Evolutionary conservation across 495 filamentous ascomycete genomes (phyloP), one percentile per base, ranked within the genome.

Genomic region (Physcia stellaris): DNA sequence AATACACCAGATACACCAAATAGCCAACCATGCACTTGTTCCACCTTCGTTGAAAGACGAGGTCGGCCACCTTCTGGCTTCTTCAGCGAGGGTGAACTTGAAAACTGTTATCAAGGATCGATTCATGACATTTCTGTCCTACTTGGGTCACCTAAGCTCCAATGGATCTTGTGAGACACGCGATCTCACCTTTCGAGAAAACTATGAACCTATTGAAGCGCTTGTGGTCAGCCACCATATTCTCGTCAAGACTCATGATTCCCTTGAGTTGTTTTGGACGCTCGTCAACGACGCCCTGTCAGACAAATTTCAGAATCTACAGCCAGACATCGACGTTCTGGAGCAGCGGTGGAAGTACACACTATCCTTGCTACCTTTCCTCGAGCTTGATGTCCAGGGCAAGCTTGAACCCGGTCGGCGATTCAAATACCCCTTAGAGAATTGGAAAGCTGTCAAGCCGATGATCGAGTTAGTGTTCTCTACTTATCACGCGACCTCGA

Each of bases 261-360:
- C 61, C 10, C 58, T 59, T 21, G 46, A 49, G 13, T 54, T 51
- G 4, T 86, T 77, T 44, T 88, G 68, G 73, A 66, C 64, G 49
- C 54, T 76, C 12, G 46, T 72, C 2, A 71, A 75, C 38, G 45
- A 57, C 6, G 56, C 63, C 11, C n/a, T 35, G 4, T 18, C 35
- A 11, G 12, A 11, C 4, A 24, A 24, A 22, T 37, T 37, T 19
- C 17, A 22, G 9, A 24, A 47, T 4, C 29, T 23, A 17, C 0
- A 9, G 16, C 32, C 38, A 15, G 69, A 87, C 46, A 57, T 79
- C 20, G 54, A 54, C 10, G 42, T 49, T 10, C 67, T 92, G 24
- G 90, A 98, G 51, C 53, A 53, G 5, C 55, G 66, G 6, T 98
- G 90, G 90, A 67, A 68, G 26, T 59, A 65, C n/a, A 43, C 86